These are phyloP conservation scores for Annulohypoxylon maeteangense DNA, from an alignment of 495 filamentous ascomycete species.

Conservation along the genomic window DNA sequence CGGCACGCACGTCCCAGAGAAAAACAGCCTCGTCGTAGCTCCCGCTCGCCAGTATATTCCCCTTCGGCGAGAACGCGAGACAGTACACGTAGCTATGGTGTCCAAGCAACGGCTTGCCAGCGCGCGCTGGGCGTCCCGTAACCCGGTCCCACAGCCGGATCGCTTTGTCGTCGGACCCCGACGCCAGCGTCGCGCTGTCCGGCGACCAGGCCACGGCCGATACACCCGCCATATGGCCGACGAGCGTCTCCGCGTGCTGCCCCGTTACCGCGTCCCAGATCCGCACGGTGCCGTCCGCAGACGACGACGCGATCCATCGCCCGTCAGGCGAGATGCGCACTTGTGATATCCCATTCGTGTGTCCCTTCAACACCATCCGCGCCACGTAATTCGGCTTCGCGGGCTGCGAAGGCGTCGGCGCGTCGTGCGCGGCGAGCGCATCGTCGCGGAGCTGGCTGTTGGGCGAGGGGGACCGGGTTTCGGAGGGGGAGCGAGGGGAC, in stretches of 20 bases:
- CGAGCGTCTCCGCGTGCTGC: constrained; percentile 82
- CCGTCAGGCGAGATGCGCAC: constrained; percentile 93
- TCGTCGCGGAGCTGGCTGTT: constrained; percentile 29
- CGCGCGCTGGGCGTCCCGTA: constrained; percentile 72
- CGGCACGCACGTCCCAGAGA: constrained; percentile 92
- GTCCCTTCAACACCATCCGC: constrained; percentile 68
- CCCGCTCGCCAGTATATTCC: constrained; percentile 93
- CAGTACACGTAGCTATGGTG: constrained; percentile 97
- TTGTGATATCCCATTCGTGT: constrained; percentile 80
- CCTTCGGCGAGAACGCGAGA: constrained; percentile 93
- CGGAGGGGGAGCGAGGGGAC: constrained; percentile 49
- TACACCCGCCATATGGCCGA: constrained; percentile 92
- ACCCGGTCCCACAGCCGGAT: constrained; percentile 91
- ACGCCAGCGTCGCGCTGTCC: constrained; percentile 84
- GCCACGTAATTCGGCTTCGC: constrained; percentile 52
- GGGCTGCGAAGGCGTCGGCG: constrained; percentile 32
- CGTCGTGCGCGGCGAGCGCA: constrained; percentile 9
- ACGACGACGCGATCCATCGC: constrained; percentile 86
- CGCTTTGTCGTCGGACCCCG: constrained; percentile 94
- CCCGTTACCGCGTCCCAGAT: constrained; percentile 88
- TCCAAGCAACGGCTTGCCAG: constrained; percentile 71
- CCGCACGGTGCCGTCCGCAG: constrained; percentile 87
- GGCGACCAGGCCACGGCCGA: constrained; percentile 92
- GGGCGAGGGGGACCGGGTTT: constrained; percentile 44
- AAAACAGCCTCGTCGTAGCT: constrained; percentile 98